A percentile compares a stretch with the other conserved stretches of the same genome.
Evolutionary conservation across 108 stramenopile species (phyloP).

Genomic region (Fragilariopsis cylindrus): DNA sequence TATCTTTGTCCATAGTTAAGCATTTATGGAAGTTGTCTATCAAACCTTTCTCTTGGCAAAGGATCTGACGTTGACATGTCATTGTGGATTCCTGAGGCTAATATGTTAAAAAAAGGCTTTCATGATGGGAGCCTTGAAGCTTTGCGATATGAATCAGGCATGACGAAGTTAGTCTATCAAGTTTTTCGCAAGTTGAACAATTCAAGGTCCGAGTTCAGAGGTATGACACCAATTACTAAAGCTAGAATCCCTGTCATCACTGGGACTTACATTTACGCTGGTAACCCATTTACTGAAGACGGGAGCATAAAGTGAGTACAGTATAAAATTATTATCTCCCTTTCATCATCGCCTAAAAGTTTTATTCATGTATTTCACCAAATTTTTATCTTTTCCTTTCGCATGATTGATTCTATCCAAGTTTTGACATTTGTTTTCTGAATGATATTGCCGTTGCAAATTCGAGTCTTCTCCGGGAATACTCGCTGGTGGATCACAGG

Average conservation of each 20-base stretch:
- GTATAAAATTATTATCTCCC: background rate
- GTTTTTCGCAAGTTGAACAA: constrained; percentile 36
- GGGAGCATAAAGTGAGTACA: constrained; percentile 54
- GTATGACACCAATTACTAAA: constrained; percentile 50
- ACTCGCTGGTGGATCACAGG: constrained; percentile 66
- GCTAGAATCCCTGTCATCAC: constrained; percentile 84
- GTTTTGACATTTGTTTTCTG: constrained; percentile 84
- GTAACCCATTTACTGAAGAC: constrained; percentile 65
- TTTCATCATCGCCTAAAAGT: background rate
- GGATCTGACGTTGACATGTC: constrained; percentile 76
- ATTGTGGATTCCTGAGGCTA: constrained; percentile 49
- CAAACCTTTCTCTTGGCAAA: constrained; percentile 64
- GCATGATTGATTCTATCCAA: constrained; percentile 5
- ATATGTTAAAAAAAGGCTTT: constrained; percentile 45
- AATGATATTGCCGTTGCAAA: constrained; percentile 88
- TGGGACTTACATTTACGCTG: constrained; percentile 51
- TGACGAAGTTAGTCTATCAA: constrained; percentile 54
- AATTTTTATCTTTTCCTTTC: background rate
- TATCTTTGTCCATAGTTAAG: constrained; percentile 29
- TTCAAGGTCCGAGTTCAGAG: constrained; percentile 36
- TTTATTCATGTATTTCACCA: background rate
- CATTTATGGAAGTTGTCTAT: constrained; percentile 77
- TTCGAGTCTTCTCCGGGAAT: constrained; percentile 71
- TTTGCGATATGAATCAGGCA: constrained; percentile 44
- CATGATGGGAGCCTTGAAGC: constrained; percentile 48